Conservation (phyloP, 352 stramenopile genomes). For the Globisporangium viniferum region DNA sequence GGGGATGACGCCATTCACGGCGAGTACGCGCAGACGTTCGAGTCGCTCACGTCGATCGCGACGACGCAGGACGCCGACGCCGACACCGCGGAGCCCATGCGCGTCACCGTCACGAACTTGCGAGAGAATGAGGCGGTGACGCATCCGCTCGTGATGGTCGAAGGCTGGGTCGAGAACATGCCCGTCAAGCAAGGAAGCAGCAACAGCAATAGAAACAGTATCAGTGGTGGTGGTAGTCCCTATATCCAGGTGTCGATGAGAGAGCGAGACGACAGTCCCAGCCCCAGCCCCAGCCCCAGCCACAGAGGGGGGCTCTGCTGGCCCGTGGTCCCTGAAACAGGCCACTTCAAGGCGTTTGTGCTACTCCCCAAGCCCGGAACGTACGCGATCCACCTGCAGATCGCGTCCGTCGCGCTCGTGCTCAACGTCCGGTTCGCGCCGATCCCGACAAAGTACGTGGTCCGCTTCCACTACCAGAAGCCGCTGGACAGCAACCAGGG, state of each 20-base stretch:
- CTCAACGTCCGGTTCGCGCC: conserved; percentile 40
- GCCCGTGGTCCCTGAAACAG: conserved; percentile 36
- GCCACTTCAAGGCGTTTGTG: conserved; percentile 64
- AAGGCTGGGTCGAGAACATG: conserved; percentile 32
- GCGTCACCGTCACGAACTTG: conserved; percentile 78
- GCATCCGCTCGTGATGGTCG: conserved; percentile 50
- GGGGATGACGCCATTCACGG: not conserved
- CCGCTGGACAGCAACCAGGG: conserved; percentile 40
- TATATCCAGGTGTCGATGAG: conserved; percentile 13
- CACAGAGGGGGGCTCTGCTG: conserved; percentile 26
- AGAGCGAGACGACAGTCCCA: not conserved
- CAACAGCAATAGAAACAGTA: conserved; percentile 32
- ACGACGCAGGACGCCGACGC: not conserved
- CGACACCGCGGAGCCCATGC: not conserved
- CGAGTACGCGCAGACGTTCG: conserved; percentile 2
- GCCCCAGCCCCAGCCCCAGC: not conserved
- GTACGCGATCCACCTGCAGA: conserved; percentile 28
- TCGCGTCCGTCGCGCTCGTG: conserved; percentile 14
- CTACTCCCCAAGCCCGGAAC: conserved; percentile 41
- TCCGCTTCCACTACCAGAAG: conserved; percentile 74
- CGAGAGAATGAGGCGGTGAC: conserved; percentile 68
- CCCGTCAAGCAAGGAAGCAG: conserved; percentile 1
- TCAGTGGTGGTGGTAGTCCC: conserved; percentile 25
- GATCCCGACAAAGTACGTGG: conserved; percentile 26
- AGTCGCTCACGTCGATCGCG: not conserved